These are phyloP conservation scores for Pyrus bretschneideri DNA, from an alignment of 306 rosid species.

Conservation along the genomic window DNA sequence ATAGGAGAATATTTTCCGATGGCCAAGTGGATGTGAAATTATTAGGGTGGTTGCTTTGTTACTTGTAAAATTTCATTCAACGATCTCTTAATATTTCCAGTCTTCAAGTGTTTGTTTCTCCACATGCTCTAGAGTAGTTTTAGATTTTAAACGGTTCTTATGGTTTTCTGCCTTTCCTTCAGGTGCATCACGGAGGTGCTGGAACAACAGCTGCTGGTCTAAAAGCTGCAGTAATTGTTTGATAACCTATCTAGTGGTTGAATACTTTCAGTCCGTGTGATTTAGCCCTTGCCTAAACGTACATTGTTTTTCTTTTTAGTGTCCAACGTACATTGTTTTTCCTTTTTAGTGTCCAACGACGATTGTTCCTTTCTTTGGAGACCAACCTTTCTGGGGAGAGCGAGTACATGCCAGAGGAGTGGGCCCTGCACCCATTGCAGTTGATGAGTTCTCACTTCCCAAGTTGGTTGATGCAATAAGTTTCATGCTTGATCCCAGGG, in stretches of 20 bases:
- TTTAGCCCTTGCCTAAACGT: neutral
- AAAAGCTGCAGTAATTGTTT: slow-evolving; percentile 75
- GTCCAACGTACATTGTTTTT: slow-evolving; percentile 53
- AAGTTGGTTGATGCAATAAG: slow-evolving; percentile 73
- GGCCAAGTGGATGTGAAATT: neutral
- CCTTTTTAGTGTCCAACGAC: slow-evolving; percentile 78
- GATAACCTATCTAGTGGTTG: slow-evolving; percentile 6
- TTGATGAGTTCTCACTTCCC: slow-evolving; percentile 83
- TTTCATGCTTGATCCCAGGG: slow-evolving; percentile 85
- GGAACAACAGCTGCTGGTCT: slow-evolving; percentile 99
- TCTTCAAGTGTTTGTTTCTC: neutral
- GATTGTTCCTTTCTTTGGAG: slow-evolving; percentile 91
- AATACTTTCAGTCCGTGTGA: neutral
- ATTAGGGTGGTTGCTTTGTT: neutral
- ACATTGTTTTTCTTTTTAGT: slow-evolving; percentile 33
- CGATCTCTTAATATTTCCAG: neutral
- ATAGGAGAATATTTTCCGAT: neutral
- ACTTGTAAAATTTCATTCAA: neutral
- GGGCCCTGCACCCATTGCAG: slow-evolving; percentile 89
- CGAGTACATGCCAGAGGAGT: slow-evolving; percentile 89
- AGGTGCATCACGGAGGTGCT: slow-evolving; percentile 99
- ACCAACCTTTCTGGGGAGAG: slow-evolving; percentile 99
- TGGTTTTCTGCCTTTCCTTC: slow-evolving; percentile 16
- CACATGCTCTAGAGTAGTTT: neutral
- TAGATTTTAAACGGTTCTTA: neutral